Base-by-base conservation (phyloP, 371 early-diverging fungal species). In the Mycotypha africana region DNA sequence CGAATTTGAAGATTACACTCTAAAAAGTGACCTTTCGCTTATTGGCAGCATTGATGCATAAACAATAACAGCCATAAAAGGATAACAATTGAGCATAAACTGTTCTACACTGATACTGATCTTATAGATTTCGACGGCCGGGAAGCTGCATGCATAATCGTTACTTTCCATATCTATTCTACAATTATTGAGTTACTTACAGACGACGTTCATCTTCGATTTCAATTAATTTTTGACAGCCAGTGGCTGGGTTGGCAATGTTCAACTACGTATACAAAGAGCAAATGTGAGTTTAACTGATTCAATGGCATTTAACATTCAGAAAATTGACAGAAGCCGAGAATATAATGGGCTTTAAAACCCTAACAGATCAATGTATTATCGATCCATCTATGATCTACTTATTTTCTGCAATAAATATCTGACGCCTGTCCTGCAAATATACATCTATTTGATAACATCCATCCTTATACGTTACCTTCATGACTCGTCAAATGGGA, bases 211-310 rank as follows among this genome's bases (percentile, higher is more conserved):
- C 96, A 67, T 94, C 91, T 56, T 94, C 95, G 57, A 99, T 86
- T 51, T 95, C 93, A 75, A 95, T 78, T 67, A 82, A 74, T 85
- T 96, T 97, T 75, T 98, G 95, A 71, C 93, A 89, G 67, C 96
- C 98, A 78, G 91, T 91, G 72, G 91, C 88, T 75, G 96, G 95
- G 82, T 93, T 88, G 70, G 97, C 91, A 68, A 97, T 92, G 85
- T 93, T 95, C 74, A 97, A 76, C 93, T 96, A 61, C 2, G 11
- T 24, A 35, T 35, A 35, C 5, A 23, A 9, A 9, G 14, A 22
- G 4, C 8, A 2, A 22, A 23, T 15, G 11, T 10, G 24, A 38
- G 17, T 21, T 4, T 15, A 38, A 25, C 15, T 33, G 28, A 33
- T 33, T 11, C n/a, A 33, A 9, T 33, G n/a, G n/a, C 34, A 33